Conservation (phyloP, 148 eudicot genomes). For the Chenopodium berlandieri region DNA sequence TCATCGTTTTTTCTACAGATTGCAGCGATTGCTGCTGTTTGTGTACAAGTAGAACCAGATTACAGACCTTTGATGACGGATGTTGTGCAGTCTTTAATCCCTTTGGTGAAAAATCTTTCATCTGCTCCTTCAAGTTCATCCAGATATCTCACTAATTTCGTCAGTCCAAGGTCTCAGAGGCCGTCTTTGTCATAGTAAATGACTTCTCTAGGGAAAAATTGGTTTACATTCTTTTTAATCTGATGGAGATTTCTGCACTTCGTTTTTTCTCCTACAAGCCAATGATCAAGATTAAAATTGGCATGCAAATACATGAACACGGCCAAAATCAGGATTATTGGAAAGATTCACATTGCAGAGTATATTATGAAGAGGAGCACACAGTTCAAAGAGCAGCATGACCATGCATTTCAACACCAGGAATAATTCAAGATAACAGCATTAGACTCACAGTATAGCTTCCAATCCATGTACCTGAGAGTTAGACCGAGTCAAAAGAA, state of each 20-base stretch:
- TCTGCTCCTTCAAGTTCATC: constrained; percentile 41
- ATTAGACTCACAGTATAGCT: not conserved
- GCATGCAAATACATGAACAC: not conserved
- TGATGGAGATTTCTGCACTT: not conserved
- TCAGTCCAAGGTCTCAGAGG: constrained; percentile 44
- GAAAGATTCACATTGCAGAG: not conserved
- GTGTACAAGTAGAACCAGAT: constrained; percentile 85
- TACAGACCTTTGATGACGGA: constrained; percentile 88
- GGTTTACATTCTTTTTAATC: not conserved
- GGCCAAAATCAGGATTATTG: not conserved
- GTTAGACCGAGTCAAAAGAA: not conserved
- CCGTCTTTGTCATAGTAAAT: constrained; percentile 28
- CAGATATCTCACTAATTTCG: constrained; percentile 35
- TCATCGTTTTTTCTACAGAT: constrained; percentile 38
- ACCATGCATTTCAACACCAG: not conserved
- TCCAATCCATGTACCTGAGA: not conserved
- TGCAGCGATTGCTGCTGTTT: constrained; percentile 89
- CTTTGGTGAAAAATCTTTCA: constrained; percentile 59
- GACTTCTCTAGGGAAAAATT: not conserved
- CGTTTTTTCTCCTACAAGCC: not conserved
- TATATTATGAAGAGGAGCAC: constrained; percentile 1
- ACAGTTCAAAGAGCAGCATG: not conserved
- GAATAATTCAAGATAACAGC: not conserved
- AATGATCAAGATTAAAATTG: not conserved
- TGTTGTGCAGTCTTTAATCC: constrained; percentile 80